Base-by-base conservation (phyloP, 2,329 filamentous ascomycete species). In the Aureobasidium sp. region DNA sequence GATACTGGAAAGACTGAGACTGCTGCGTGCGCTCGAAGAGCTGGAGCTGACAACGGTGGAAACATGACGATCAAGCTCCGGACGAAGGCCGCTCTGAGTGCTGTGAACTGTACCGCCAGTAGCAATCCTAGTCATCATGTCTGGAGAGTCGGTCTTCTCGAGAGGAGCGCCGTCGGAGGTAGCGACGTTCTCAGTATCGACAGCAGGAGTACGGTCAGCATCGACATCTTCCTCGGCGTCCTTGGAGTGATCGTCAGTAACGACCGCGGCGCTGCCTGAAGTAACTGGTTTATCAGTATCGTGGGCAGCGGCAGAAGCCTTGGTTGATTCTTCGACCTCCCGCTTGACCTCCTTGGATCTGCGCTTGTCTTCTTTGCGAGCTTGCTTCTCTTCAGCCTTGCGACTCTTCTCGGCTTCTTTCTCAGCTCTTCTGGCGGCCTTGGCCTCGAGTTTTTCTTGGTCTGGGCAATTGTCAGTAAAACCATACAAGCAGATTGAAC, bases 331-430 rank as follows among this genome's bases (percentile, higher is more conserved):
- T 44, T 63, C 65, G 17, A 64, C 65, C 11, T 70, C 67, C 59
- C 65, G 66, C 51, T 71, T 68, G 34, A 69, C 67, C 47, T 77
- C 74, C 58, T 72, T 74, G 1, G 77, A 77, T 61, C 77, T 84
- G 27, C 79, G 80, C 70, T 82, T 84, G 61, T 84, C 80, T 61
- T 81, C 79, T 64, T 82, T 74, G n/a, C 64, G 64, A 11, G 72
- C 22, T 2, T 70, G 78, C 68, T 82, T 85, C 65, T 84, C 79
- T 65, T 84, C 82, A 1, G 77, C 77, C 66, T 78, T 82, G 47
- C 75, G 77, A 2, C 78, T 75, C 68, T 81, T 79, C 57, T 77
- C 78, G 2, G 74, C 69, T 42, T 74, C 73, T 62, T 74, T 76
- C 36, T 74, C 73, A 41, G 72, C 67, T 56, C 70, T 74, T 14